phyloP scores from a whole-genome alignment of 2,329 filamentous ascomycete genomes.

The Diplodia intermedia region DNA sequence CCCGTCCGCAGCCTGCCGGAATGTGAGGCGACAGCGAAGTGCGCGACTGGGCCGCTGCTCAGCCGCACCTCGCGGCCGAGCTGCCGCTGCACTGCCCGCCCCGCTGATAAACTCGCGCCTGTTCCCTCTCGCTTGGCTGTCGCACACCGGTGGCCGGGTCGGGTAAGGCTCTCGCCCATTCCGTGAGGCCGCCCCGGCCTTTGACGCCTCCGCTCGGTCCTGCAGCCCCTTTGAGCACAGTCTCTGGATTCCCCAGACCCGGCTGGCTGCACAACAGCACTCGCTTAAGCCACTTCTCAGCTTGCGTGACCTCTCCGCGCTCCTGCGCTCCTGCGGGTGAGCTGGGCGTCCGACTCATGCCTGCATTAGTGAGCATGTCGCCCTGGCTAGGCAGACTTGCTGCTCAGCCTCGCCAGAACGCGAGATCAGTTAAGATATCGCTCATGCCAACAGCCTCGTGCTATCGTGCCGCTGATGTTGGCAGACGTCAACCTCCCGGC shows the following conservation, averaged over 20 bases:
- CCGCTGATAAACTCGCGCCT: conserved; percentile 13
- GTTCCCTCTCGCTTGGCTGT: neutral
- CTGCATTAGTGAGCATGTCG: conserved; percentile 9
- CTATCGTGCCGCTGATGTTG: neutral
- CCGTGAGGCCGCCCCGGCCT: neutral
- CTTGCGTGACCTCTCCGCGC: neutral
- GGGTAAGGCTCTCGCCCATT: neutral
- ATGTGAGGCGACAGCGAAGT: neutral
- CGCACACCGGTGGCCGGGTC: neutral
- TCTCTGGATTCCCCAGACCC: neutral
- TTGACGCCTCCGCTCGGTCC: conserved; percentile 2
- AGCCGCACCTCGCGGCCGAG: neutral
- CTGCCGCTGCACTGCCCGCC: conserved; percentile 13
- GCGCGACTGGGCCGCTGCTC: conserved; percentile 5
- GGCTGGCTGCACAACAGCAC: conserved; percentile 7
- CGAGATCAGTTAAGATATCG: conserved; percentile 9
- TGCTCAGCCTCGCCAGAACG: conserved; percentile 5
- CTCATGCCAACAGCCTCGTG: neutral
- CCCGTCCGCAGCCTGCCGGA: conserved; percentile 2
- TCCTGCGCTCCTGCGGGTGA: neutral
- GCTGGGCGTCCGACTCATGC: neutral
- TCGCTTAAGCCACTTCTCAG: neutral
- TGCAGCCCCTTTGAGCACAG: neutral
- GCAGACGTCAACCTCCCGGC: neutral
- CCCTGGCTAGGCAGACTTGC: conserved; percentile 18